These are phyloP conservation scores for Leptographium wingfieldii DNA, from an alignment of 2,329 filamentous ascomycete species.

Conservation along the genomic window DNA sequence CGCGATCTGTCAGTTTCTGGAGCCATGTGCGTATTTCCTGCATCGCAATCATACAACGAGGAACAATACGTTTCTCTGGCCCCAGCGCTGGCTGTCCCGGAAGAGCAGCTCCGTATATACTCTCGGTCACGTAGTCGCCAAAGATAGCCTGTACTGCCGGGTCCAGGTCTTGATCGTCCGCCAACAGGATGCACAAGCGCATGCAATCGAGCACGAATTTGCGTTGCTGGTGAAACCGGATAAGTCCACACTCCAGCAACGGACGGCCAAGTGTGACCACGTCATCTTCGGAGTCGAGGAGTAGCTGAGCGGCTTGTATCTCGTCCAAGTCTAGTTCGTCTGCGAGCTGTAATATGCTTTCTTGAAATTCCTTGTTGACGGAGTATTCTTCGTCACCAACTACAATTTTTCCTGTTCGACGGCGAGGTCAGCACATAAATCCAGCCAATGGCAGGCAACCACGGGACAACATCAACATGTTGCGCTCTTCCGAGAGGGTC, in stretches of 20 bases:
- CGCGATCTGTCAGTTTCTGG: slow-evolving; percentile 59
- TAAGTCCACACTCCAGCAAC: slow-evolving; percentile 64
- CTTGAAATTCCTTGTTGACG: slow-evolving; percentile 79
- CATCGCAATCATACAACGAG: slow-evolving; percentile 67
- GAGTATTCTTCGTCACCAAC: slow-evolving; percentile 62
- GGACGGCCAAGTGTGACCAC: slow-evolving; percentile 56
- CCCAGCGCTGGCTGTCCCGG: slow-evolving; percentile 31
- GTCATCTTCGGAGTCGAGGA: slow-evolving; percentile 62
- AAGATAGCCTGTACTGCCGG: slow-evolving; percentile 34
- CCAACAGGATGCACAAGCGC: slow-evolving; percentile 62
- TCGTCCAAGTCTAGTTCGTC: slow-evolving; percentile 89
- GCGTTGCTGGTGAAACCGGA: slow-evolving; percentile 78
- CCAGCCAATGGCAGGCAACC: background rate
- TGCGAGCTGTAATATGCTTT: slow-evolving; percentile 67
- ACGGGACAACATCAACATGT: background rate
- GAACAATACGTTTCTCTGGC: slow-evolving; percentile 49
- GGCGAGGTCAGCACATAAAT: background rate
- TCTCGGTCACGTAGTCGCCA: slow-evolving; percentile 41
- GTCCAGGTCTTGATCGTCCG: slow-evolving; percentile 43
- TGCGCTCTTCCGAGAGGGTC: background rate
- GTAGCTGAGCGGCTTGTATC: slow-evolving; percentile 63
- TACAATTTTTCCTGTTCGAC: slow-evolving; percentile 54
- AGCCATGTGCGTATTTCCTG: slow-evolving; percentile 65
- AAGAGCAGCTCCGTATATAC: slow-evolving; percentile 38
- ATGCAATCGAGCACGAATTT: slow-evolving; percentile 74